Conservation (phyloP, 1,284 basidiomycete species). For the Leccinum fallax region DNA sequence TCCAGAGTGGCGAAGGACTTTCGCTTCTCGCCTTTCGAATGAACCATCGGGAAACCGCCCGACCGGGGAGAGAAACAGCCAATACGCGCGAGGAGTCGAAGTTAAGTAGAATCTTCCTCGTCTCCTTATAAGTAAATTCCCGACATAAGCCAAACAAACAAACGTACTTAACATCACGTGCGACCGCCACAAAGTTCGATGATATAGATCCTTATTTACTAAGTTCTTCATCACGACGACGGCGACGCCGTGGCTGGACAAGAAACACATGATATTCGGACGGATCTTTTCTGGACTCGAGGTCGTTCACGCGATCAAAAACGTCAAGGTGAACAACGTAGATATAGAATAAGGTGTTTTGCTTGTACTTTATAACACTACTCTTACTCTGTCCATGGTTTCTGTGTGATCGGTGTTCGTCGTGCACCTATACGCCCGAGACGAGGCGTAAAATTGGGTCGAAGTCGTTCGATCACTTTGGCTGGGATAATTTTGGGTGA, state of each 20-base stretch:
- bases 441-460: conserved; percentile 24
- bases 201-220: background rate
- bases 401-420: conserved; percentile 18
- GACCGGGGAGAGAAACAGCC: background rate
- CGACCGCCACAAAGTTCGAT: background rate
- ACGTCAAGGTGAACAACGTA: conserved; percentile 32
- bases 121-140: background rate
- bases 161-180: background rate
- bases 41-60: background rate
- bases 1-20: background rate
- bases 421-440: conserved; percentile 18
- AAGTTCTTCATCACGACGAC: conserved; percentile 98
- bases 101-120: background rate
- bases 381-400: conserved; percentile 40
- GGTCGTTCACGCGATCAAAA: too few species aligned
- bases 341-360: too few species aligned
- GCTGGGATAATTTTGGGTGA: conserved; percentile 18
- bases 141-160: background rate
- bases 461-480: conserved; percentile 23
- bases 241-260: conserved; percentile 84
- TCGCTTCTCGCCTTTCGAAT: background rate
- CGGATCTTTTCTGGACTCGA: too few species aligned
- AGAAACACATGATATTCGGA: too few species aligned
- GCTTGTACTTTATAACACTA: too few species aligned
- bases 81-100: background rate